These are phyloP conservation scores for Blastobotrys aristatus DNA, from an alignment of 1,139 yeast species.

Conservation along the genomic window DNA sequence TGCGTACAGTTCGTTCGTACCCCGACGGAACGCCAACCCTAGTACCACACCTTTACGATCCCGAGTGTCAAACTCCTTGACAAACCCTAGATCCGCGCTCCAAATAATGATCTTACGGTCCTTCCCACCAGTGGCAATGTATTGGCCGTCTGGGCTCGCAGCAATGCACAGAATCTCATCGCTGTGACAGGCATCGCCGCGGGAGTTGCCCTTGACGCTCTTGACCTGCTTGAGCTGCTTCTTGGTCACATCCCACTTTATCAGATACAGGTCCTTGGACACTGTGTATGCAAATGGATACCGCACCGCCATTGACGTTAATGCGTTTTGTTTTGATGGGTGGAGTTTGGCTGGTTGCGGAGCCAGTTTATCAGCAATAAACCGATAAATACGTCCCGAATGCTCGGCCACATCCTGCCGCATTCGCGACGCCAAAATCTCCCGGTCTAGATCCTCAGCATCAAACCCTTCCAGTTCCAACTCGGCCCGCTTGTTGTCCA, in stretches of 20 bases:
- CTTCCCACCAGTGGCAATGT: conserved; percentile 84
- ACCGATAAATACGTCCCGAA: conserved; percentile 75
- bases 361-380: conserved; percentile 37
- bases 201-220: conserved; percentile 52
- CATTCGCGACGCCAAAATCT: conserved; percentile 72
- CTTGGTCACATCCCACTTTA: conserved; percentile 68
- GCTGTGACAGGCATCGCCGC: conserved; percentile 44
- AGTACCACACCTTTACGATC: conserved; percentile 67
- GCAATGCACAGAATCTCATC: conserved; percentile 76
- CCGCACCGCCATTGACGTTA: conserved; percentile 38
- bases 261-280: conserved; percentile 73
- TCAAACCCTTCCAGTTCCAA: conserved; percentile 56
- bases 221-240: conserved; percentile 47
- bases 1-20: conserved; percentile 80
- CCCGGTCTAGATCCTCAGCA: conserved; percentile 89
- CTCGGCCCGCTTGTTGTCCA: conserved; percentile 67
- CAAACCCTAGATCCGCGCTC: conserved; percentile 71
- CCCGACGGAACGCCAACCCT: conserved; percentile 70
- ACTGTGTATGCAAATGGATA: conserved; percentile 71
- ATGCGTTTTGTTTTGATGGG: conserved; percentile 24
- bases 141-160: conserved; percentile 81
- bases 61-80: conserved; percentile 69
- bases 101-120: conserved; percentile 79
- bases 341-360: conserved; percentile 14
- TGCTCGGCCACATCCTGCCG: conserved; percentile 87